These are phyloP conservation scores for Eucalyptus victrix DNA, from an alignment of 345 rosid genomes.

Conservation along the genomic window DNA sequence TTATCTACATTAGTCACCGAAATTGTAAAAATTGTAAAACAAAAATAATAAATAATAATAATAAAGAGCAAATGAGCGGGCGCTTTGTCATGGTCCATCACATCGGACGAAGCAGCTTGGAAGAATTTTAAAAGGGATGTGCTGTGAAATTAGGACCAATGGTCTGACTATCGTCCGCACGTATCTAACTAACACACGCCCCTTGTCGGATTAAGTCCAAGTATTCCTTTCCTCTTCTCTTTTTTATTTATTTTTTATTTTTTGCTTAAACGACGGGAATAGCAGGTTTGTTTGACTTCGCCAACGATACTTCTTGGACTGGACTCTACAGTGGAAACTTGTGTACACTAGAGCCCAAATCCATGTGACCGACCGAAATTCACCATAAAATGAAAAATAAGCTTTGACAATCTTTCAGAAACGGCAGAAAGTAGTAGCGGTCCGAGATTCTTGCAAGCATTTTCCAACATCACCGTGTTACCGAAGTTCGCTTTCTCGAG, in stretches of 20 bases:
- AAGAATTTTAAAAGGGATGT: not conserved
- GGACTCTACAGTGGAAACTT: not conserved
- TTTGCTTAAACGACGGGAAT: not conserved
- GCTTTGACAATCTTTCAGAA: not conserved
- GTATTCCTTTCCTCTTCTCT: not conserved
- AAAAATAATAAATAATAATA: too few species aligned
- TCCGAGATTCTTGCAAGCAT: not conserved
- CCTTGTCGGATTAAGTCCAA: not conserved
- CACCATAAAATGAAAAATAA: not conserved
- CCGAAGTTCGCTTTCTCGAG: not conserved
- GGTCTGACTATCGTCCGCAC: not conserved
- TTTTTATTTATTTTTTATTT: fast-evolving
- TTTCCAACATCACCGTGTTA: not conserved
- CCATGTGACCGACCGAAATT: not conserved
- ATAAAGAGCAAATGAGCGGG: not conserved
- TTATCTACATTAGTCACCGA: not conserved
- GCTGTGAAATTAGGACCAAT: not conserved
- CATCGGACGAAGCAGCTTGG: not conserved
- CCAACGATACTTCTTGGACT: not conserved
- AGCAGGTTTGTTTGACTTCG: not conserved
- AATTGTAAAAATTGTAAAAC: not conserved
- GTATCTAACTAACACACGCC: not conserved
- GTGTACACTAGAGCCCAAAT: not conserved
- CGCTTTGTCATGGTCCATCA: not conserved
- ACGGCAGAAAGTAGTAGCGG: not conserved